Conservation (phyloP, 345 rosid species). For the Eucalyptus marginata region DNA sequence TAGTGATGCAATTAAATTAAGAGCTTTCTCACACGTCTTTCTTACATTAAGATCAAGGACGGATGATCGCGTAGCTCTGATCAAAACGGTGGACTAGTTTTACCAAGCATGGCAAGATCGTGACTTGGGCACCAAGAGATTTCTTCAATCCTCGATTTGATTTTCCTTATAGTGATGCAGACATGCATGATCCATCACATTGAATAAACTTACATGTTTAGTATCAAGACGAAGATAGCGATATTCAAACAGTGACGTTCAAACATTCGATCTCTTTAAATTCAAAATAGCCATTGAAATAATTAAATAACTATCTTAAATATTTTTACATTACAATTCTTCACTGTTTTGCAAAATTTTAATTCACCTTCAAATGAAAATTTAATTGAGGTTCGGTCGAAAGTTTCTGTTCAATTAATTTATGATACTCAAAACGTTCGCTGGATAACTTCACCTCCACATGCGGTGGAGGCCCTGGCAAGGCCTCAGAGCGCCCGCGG, state of each 20-base stretch:
- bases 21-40: neutral
- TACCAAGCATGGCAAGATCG: neutral
- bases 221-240: neutral
- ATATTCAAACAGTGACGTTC: neutral
- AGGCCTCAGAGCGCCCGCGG: no score
- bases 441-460: no score
- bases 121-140: neutral
- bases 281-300: neutral
- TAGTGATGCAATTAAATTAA: neutral
- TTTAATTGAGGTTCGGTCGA: no score
- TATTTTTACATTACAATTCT: slow-evolving; percentile 1
- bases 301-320: neutral
- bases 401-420: no score
- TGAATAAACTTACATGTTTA: no score
- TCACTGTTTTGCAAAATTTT: neutral
- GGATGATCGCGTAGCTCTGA: neutral
- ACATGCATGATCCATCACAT: neutral
- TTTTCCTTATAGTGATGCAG: neutral
- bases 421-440: no score
- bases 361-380: neutral
- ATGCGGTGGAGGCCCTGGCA: no score
- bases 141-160: neutral
- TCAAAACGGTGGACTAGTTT: neutral
- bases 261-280: no score
- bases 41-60: neutral